phyloP scores from a whole-genome alignment of 192 early-diverging fungal genomes.

The Podila epicladia region DNA sequence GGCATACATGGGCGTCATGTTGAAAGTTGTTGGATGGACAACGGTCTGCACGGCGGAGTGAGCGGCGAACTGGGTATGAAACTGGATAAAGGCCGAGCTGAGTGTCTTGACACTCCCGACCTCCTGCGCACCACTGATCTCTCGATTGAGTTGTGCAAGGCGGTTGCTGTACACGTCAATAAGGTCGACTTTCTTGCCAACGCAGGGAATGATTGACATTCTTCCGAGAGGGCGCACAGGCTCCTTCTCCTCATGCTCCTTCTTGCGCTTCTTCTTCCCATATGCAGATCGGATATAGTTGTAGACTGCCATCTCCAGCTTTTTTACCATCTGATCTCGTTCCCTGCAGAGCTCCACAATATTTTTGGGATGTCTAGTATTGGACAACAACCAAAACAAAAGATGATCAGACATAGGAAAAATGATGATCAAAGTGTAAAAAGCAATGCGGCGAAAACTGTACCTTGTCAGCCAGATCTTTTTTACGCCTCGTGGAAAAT shows the following conservation, averaged over 20 bases:
- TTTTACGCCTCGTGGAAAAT: conserved; percentile 76
- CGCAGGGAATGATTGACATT: conserved; percentile 48
- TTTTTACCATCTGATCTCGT: conserved; percentile 57
- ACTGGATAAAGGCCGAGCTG: conserved; percentile 85
- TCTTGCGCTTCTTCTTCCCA: conserved; percentile 19
- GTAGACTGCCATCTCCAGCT: conserved; percentile 64
- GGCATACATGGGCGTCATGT: conserved; percentile 71
- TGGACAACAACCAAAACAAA: not conserved
- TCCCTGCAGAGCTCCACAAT: conserved; percentile 59
- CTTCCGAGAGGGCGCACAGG: conserved; percentile 65
- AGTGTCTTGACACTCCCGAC: conserved; percentile 34
- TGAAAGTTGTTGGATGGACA: conserved; percentile 66
- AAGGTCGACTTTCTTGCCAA: conserved; percentile 75
- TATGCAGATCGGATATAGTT: conserved; percentile 54
- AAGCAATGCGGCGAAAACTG: not conserved
- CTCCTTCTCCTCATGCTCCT: conserved; percentile 14
- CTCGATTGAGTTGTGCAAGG: conserved; percentile 56
- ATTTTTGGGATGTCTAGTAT: conserved; percentile 55
- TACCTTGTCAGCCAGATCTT: conserved; percentile 72
- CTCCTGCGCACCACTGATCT: conserved; percentile 54
- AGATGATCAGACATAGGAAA: not conserved
- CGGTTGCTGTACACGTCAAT: conserved; percentile 56
- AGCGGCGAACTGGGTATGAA: conserved; percentile 76
- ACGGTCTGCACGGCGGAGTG: conserved; percentile 81
- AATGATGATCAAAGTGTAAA: not conserved